Evolutionary conservation across 768 basidiomycete species (phyloP), one percentile per base, ranked within the genome.

Genomic region (Mycena crocata): DNA sequence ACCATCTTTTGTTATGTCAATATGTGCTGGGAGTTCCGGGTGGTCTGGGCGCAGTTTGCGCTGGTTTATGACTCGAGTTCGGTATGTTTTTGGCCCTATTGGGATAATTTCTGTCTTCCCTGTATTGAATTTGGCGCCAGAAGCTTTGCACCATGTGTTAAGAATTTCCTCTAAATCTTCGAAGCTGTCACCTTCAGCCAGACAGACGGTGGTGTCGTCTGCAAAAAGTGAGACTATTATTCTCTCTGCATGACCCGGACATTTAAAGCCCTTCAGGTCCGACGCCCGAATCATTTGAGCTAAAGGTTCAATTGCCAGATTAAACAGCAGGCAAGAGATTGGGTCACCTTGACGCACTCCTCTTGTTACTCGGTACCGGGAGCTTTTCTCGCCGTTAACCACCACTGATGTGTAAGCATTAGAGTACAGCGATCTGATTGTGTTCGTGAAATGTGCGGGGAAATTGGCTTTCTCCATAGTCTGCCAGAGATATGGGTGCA

Each of bases 261-360:
- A 72, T 51, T 67, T 12, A 4, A 78, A 71, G 1, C 80, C 79
- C 54, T 71, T 46, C 23, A 82, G 60, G 2, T 60, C 44, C 0
- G 81, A 80, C 0, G 71, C 64, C 30, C 81, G 21, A 0, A 84
- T 66, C 46, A 71, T 68, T 14, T 60, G 40, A 0, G 79, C 79
- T 0, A 84, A 74, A 0, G 82, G 77, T 66, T 84, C 82, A 5
- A 84, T 84, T 31, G 79, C 81, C 0, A 83, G 24, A 60, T 84
- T 75, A 44, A 81, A 84, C 0, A 82, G 73, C 0, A 82, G 73
- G 66, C 82, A 82, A 0, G 77, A 82, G 0, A 84, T 69, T 0
- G 79, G 80, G 66, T 82, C 78, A 0, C 80, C 81, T 66, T 81
- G 80, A 1, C 75, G 39, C 2, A 68, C 67, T 5, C 70, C 70